These are phyloP conservation scores for Rhizophora apiculata DNA, from an alignment of 345 rosid species.

Conservation along the genomic window DNA sequence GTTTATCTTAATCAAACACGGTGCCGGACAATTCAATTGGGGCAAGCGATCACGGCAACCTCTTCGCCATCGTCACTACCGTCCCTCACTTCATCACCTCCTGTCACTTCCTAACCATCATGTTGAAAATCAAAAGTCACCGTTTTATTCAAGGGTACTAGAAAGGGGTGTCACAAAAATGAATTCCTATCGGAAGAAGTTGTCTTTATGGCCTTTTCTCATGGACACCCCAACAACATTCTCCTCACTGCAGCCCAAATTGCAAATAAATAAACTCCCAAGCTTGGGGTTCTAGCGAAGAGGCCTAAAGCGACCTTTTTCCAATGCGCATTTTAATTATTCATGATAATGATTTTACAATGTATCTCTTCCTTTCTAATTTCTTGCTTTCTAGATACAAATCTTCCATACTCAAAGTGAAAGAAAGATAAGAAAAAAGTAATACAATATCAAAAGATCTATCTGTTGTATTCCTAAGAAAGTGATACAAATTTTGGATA, in stretches of 20 bases:
- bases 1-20: too few species aligned
- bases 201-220: not conserved
- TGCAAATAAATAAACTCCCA: constrained; percentile 11
- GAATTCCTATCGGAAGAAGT: too few species aligned
- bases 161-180: too few species aligned
- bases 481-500: constrained; percentile 1
- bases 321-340: constrained; percentile 1
- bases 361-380: constrained; percentile 12
- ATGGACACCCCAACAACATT: not conserved
- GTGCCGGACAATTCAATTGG: too few species aligned
- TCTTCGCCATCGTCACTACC: too few species aligned
- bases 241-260: constrained; percentile 10
- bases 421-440: not conserved
- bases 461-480: not conserved
- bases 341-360: constrained; percentile 2
- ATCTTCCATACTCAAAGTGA: not conserved
- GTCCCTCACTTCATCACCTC: too few species aligned
- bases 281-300: constrained; percentile 49
- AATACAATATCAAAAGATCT: not conserved
- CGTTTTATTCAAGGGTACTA: too few species aligned
- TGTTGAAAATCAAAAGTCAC: too few species aligned
- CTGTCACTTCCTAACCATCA: too few species aligned
- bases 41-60: too few species aligned
- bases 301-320: constrained; percentile 27
- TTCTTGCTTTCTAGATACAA: constrained; percentile 12